These are phyloP conservation scores for Fusarium cyanostomum DNA, from an alignment of 2,329 filamentous ascomycete species.

Conservation along the genomic window DNA sequence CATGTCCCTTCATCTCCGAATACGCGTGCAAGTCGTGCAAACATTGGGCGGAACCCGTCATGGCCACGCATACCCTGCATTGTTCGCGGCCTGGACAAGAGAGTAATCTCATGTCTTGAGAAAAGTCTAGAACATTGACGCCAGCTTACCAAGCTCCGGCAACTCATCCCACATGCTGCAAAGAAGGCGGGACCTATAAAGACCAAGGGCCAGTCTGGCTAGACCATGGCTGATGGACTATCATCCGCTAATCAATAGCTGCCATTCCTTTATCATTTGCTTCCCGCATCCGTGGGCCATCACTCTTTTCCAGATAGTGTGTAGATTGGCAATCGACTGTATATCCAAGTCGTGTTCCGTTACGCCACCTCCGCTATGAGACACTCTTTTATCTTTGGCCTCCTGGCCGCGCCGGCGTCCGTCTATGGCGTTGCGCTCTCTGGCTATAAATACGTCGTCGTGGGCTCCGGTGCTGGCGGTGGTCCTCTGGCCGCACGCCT, in stretches of 20 bases:
- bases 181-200: neutral
- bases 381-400: constrained; percentile 21
- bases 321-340: neutral
- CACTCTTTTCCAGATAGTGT: neutral
- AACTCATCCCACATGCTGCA: neutral
- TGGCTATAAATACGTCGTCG: constrained; percentile 66
- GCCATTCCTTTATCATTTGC: neutral
- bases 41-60: neutral
- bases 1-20: neutral
- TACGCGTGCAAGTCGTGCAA: neutral
- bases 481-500: constrained; percentile 67
- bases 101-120: neutral
- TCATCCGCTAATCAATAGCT: neutral
- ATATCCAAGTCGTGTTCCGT: neutral
- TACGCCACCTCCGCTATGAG: constrained; percentile 11
- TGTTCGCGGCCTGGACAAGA: neutral
- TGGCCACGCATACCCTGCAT: neutral
- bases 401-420: constrained; percentile 22
- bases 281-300: neutral
- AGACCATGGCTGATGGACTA: neutral
- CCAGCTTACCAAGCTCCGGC: neutral
- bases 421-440: constrained; percentile 31
- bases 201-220: neutral
- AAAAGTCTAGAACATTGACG: neutral
- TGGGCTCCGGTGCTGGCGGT: constrained; percentile 70